A percentile compares a stretch with the other conserved stretches of the same genome.
These are phyloP conservation scores for Pelargonium fulgidum DNA, from an alignment of 441 rosid genomes.

Conservation along the genomic window DNA sequence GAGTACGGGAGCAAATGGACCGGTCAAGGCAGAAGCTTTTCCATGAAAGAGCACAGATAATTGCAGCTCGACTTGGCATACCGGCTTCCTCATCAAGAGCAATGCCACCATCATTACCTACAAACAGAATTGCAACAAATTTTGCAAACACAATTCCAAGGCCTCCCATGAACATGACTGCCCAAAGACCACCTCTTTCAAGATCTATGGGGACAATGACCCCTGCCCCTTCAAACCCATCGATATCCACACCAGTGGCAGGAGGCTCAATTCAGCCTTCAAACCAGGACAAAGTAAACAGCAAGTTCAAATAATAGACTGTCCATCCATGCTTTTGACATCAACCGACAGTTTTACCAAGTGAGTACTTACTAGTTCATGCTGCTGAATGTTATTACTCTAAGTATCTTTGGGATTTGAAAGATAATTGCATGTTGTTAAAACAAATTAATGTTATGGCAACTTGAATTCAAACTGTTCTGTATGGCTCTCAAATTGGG, in stretches of 20 bases:
- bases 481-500: too few relatives aligned
- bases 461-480: too few relatives aligned
- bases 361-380: conserved; percentile 23
- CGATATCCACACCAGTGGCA: conserved; percentile 38
- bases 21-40: conserved; percentile 77
- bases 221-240: conserved; percentile 38
- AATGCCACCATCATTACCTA: conserved; percentile 45
- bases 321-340: conserved; percentile 13
- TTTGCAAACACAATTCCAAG: conserved; percentile 52
- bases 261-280: conserved; percentile 51
- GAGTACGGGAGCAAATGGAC: conserved; percentile 82
- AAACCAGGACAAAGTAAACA: conserved; percentile 41
- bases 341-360: conserved; percentile 19
- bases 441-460: background rate
- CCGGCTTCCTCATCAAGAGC: conserved; percentile 61
- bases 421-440: background rate
- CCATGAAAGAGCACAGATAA: conserved; percentile 88
- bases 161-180: conserved; percentile 53
- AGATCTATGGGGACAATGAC: conserved; percentile 47
- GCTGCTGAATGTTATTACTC: background rate
- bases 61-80: conserved; percentile 73
- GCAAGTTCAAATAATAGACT: conserved; percentile 21
- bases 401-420: background rate
- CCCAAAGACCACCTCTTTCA: conserved; percentile 62
- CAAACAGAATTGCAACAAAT: conserved; percentile 64